Conservation (phyloP, 768 basidiomycete species). For the Lenzites betulinus region DNA sequence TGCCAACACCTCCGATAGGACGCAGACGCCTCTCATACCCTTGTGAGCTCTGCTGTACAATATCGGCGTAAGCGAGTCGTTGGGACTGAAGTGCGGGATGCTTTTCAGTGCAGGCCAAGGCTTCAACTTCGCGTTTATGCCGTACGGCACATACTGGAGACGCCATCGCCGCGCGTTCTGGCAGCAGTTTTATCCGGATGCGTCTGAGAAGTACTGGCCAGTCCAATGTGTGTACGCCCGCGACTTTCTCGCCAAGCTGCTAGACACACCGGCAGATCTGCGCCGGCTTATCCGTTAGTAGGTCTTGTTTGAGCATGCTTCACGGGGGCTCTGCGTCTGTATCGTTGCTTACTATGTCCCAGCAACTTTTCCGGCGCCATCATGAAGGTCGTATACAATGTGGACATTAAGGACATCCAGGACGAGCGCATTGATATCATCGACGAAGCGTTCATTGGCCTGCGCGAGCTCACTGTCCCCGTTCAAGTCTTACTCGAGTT, state of each 20-base stretch:
- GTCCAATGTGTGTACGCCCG: slow-evolving; percentile 2
- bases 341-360: not conserved
- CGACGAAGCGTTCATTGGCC: slow-evolving; percentile 6
- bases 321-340: not conserved
- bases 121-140: slow-evolving; percentile 1
- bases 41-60: not conserved
- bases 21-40: not conserved
- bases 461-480: slow-evolving; percentile 6
- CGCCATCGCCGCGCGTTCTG: slow-evolving; percentile 11
- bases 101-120: slow-evolving; percentile 5
- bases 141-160: slow-evolving; percentile 10
- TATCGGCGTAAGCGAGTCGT: not conserved
- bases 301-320: not conserved
- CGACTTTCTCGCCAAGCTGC: slow-evolving; percentile 6
- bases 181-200: slow-evolving; percentile 7
- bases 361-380: slow-evolving; percentile 5
- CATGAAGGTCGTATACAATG: not conserved
- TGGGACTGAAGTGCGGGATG: not conserved
- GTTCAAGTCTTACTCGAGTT: slow-evolving; percentile 1
- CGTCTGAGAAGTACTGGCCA: not conserved
- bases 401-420: not conserved
- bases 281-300: slow-evolving; percentile 6
- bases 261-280: not conserved
- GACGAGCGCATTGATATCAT: slow-evolving; percentile 20
- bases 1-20: slow-evolving; percentile 26